Conservation (phyloP, 352 stramenopile species). For the Globisporangium cederbergense region DNA sequence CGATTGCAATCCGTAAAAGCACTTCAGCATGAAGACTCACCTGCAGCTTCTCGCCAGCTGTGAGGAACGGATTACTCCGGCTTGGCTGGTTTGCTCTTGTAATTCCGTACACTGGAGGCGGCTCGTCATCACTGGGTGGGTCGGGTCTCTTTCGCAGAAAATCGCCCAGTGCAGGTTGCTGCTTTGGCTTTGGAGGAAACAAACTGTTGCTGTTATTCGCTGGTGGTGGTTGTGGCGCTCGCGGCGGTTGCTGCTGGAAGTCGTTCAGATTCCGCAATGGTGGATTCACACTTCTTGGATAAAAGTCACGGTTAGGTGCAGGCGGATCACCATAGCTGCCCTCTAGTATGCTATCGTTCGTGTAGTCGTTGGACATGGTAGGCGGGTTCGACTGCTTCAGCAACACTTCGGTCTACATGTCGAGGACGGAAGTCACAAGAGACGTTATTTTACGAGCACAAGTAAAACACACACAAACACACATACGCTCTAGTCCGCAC, state of each 20-base stretch:
- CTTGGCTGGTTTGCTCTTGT: slow-evolving; percentile 10
- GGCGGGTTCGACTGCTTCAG: neutral
- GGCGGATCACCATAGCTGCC: neutral
- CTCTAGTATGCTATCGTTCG: neutral
- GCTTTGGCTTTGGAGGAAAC: slow-evolving; percentile 9
- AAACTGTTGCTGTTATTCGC: neutral
- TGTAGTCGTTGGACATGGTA: neutral
- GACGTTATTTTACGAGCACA: neutral
- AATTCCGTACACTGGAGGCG: slow-evolving; percentile 2
- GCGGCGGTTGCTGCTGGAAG: neutral
- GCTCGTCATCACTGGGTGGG: slow-evolving; percentile 14
- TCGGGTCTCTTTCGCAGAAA: slow-evolving; percentile 34
- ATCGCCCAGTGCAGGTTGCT: slow-evolving; percentile 25
- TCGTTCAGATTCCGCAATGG: neutral
- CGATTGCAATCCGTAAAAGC: neutral
- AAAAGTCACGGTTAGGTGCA: neutral
- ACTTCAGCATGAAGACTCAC: slow-evolving; percentile 17
- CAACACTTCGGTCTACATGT: slow-evolving; percentile 5
- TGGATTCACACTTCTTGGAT: neutral
- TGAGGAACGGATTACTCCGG: slow-evolving; percentile 59
- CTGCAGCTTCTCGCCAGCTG: slow-evolving; percentile 62
- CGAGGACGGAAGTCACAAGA: neutral
- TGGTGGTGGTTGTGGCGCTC: neutral
- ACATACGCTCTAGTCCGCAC: slow-evolving; percentile 17
- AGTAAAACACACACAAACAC: neutral